phyloP scores from a whole-genome alignment of 768 basidiomycete genomes.

The Termitomyces heimii region DNA sequence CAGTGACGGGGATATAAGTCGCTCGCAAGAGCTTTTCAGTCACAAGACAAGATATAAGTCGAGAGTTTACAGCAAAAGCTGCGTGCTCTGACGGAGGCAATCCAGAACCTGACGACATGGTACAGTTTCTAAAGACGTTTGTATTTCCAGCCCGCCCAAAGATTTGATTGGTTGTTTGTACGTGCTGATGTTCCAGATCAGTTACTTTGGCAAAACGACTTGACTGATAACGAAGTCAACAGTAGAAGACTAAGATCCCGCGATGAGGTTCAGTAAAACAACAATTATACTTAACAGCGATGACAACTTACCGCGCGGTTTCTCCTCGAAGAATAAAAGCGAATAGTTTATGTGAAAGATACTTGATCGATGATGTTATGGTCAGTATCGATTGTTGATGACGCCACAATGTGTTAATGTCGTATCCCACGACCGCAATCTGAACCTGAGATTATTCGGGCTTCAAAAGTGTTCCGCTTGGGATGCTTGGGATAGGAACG shows the following conservation, averaged over 20 bases:
- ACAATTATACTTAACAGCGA: not conserved
- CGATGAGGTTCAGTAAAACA: not conserved
- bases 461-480: not conserved
- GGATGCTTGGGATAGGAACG: not conserved
- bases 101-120: constrained; percentile 30
- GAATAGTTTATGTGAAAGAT: not conserved
- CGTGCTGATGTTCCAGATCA: no score
- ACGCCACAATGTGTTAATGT: not conserved
- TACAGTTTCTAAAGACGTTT: constrained; percentile 1
- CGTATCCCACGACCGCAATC: not conserved
- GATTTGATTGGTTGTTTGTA: not conserved
- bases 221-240: not conserved
- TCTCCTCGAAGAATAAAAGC: not conserved
- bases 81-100: constrained; percentile 32
- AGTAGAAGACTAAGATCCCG: not conserved
- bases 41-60: constrained; percentile 43
- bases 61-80: constrained; percentile 40
- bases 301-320: not conserved
- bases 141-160: not conserved
- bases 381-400: not conserved
- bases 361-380: not conserved
- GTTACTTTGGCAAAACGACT: not conserved
- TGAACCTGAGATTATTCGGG: not conserved
- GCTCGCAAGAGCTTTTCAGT: constrained; percentile 41
- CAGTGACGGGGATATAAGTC: constrained; percentile 30